Percentiles rank a stretch among this genome's conserved stretches.
These are phyloP conservation scores for Globisporangium heterothallicum DNA, from an alignment of 352 stramenopile species.

Conservation along the genomic window DNA sequence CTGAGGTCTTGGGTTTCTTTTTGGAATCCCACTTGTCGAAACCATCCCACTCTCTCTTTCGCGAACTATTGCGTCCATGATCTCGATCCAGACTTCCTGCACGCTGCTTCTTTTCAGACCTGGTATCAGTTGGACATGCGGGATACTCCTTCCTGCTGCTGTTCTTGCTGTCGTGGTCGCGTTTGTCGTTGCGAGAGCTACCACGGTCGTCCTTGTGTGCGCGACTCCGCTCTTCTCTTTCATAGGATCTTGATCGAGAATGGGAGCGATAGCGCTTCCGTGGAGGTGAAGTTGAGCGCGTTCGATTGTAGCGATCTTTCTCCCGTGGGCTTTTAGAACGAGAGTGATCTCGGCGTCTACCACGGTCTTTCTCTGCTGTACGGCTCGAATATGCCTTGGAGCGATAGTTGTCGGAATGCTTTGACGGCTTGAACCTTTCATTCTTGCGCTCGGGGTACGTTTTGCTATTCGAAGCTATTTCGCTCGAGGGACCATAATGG, in stretches of 20 bases:
- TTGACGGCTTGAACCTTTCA: background rate
- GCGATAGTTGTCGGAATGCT: slow-evolving; percentile 15
- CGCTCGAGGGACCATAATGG: slow-evolving; percentile 29
- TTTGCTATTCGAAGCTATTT: slow-evolving; percentile 11
- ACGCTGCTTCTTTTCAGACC: slow-evolving; percentile 2
- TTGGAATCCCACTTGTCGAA: background rate
- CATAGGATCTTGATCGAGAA: slow-evolving; percentile 12
- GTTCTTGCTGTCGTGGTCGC: background rate
- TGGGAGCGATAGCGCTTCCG: slow-evolving; percentile 8
- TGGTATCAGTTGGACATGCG: background rate
- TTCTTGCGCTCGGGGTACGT: slow-evolving; percentile 4
- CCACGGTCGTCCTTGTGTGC: background rate
- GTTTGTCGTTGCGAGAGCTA: background rate
- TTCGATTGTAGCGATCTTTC: slow-evolving; percentile 17
- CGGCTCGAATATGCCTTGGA: slow-evolving; percentile 2
- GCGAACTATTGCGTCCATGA: too few relatives aligned
- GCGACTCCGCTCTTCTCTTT: slow-evolving; percentile 7
- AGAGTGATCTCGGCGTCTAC: slow-evolving; percentile 13
- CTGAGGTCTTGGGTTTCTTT: background rate
- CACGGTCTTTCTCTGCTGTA: slow-evolving; percentile 3
- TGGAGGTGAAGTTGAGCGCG: background rate
- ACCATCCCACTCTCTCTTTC: background rate
- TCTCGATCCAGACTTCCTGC: background rate
- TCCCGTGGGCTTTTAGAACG: slow-evolving; percentile 25
- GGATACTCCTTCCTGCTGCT: background rate